Evolutionary conservation across 495 filamentous ascomycete genomes (phyloP).

Genomic region (Annulohypoxylon moriforme): DNA sequence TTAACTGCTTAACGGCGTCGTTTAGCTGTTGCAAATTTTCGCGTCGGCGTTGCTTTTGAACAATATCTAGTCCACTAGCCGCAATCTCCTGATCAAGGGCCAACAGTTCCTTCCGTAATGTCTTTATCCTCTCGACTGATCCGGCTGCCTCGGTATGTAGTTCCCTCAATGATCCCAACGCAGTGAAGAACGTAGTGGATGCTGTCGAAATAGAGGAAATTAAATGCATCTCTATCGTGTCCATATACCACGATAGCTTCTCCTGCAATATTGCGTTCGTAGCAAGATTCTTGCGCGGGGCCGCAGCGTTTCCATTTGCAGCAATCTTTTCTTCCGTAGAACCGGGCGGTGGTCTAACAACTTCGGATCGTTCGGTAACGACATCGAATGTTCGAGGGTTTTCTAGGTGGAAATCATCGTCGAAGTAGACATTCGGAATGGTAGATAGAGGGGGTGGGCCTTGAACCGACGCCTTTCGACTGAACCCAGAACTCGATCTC

Average conservation of each 20-base stretch:
- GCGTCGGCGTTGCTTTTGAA: constrained; percentile 80
- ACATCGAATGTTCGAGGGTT: constrained; percentile 97
- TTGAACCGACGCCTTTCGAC: constrained; percentile 62
- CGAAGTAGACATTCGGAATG: constrained; percentile 93
- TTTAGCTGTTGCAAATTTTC: constrained; percentile 88
- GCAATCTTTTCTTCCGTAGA: constrained; percentile 64
- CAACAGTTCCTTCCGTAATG: constrained; percentile 79
- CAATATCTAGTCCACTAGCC: constrained; percentile 83
- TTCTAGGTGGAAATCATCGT: constrained; percentile 93
- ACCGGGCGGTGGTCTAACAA: constrained; percentile 75
- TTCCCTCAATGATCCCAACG: constrained; percentile 88
- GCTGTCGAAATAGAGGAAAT: constrained; percentile 96
- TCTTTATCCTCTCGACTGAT: constrained; percentile 87
- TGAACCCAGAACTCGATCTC: constrained; percentile 63
- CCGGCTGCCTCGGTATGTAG: constrained; percentile 92
- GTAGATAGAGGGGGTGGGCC: constrained; percentile 88
- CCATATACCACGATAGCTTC: constrained; percentile 99
- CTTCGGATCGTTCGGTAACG: constrained; percentile 94
- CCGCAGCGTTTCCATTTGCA: constrained; percentile 70
- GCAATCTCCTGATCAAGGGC: constrained; percentile 90
- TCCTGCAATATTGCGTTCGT: constrained; percentile 99
- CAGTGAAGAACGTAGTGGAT: constrained; percentile 95
- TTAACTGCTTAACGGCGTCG: constrained; percentile 84
- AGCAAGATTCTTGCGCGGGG: constrained; percentile 86
- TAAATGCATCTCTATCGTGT: constrained; percentile 96